Evolutionary conservation across 116 monocot species (phyloP).

Genomic region (Zostera marina): DNA sequence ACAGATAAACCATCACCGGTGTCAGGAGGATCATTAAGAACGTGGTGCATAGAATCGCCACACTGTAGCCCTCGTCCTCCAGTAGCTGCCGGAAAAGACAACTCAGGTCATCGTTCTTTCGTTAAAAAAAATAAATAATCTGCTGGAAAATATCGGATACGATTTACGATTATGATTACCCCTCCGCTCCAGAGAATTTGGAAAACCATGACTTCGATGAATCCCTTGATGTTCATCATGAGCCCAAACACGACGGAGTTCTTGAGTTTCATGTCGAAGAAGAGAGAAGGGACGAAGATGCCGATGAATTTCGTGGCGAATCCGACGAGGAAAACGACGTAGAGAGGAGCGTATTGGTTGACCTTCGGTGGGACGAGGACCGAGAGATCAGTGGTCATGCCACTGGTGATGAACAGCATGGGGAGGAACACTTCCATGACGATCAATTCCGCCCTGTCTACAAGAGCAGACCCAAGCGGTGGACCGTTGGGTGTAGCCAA

Average conservation of each 20-base stretch:
- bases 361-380: too few species aligned
- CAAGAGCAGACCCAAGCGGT: slow-evolving; percentile 40
- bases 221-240: slow-evolving; percentile 41
- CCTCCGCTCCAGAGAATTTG: slow-evolving; percentile 6
- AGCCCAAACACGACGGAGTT: slow-evolving; percentile 23
- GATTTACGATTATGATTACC: neutral
- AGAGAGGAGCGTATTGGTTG: too few species aligned
- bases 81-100: too few species aligned
- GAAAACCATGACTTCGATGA: slow-evolving; percentile 22
- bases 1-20: slow-evolving; percentile 6
- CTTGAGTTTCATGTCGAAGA: slow-evolving; percentile 10
- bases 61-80: slow-evolving; percentile 5
- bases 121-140: neutral
- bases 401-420: slow-evolving; percentile 15
- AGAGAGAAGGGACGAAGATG: slow-evolving; percentile 13
- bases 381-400: slow-evolving; percentile 10
- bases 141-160: too few species aligned
- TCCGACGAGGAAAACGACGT: neutral
- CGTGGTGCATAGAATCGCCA: neutral
- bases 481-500: slow-evolving; percentile 53
- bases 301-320: slow-evolving; percentile 33
- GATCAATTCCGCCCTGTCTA: slow-evolving; percentile 31
- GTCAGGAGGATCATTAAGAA: neutral
- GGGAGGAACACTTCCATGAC: slow-evolving; percentile 25
- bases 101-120: too few species aligned